phyloP scores from a whole-genome alignment of 257 asterid species.

The Leptodermis oblonga region DNA sequence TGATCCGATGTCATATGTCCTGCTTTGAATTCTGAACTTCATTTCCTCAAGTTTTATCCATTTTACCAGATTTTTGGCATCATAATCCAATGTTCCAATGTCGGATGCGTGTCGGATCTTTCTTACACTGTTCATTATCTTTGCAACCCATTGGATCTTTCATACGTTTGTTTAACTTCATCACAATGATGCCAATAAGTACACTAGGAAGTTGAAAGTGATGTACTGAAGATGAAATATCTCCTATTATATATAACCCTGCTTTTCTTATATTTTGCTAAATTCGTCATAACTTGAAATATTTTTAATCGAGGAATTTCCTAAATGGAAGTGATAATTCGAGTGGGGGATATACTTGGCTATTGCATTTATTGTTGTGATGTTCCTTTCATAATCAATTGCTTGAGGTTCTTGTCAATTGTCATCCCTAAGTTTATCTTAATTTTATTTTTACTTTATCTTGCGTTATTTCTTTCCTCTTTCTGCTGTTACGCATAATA shows the following conservation, averaged over 20 bases:
- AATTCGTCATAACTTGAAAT: background rate
- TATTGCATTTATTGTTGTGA: background rate
- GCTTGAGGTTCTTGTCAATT: background rate
- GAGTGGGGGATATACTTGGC: background rate
- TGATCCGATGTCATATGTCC: too few relatives aligned
- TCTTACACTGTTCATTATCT: too few relatives aligned
- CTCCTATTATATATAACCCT: background rate
- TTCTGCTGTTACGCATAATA: background rate
- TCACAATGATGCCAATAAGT: too few relatives aligned
- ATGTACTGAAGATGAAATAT: constrained; percentile 44
- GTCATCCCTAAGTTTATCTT: background rate
- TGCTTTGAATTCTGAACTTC: too few relatives aligned
- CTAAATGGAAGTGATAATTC: background rate
- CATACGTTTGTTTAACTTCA: too few relatives aligned
- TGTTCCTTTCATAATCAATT: background rate
- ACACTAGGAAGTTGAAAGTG: constrained; percentile 65
- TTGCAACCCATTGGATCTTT: too few relatives aligned
- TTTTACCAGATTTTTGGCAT: too few relatives aligned
- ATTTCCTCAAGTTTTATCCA: too few relatives aligned
- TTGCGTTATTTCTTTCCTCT: background rate
- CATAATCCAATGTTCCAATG: too few relatives aligned
- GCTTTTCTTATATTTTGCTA: background rate
- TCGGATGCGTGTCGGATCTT: too few relatives aligned
- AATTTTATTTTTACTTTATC: background rate
- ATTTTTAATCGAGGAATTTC: background rate